Percentiles rank a stretch among this genome's conserved stretches.
These are phyloP conservation scores for Oryza glumipatula DNA, from an alignment of 176 grass and related monocot species.

Conservation along the genomic window DNA sequence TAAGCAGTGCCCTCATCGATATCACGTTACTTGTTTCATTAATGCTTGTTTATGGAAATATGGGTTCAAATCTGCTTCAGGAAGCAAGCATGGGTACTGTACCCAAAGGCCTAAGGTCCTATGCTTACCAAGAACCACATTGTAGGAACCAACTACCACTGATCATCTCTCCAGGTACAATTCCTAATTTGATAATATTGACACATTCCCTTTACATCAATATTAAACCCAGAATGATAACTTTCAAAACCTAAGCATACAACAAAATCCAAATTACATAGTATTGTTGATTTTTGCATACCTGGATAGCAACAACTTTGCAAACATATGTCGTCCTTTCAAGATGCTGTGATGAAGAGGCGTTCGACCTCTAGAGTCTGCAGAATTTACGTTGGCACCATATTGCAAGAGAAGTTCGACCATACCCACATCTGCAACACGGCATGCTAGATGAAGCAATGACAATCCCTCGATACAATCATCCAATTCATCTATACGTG, in stretches of 20 bases:
- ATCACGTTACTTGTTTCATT: neutral
- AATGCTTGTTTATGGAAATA: neutral
- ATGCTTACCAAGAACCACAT: neutral
- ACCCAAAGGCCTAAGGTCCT: neutral
- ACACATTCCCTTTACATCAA: neutral
- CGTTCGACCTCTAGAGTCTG: slow-evolving; percentile 59
- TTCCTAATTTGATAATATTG: neutral
- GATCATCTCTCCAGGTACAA: neutral
- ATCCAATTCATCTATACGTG: slow-evolving; percentile 34
- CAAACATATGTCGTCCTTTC: slow-evolving; percentile 61
- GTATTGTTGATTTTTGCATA: slow-evolving; percentile 32
- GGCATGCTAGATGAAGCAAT: slow-evolving; percentile 89
- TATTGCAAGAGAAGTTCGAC: slow-evolving; percentile 97
- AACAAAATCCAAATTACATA: neutral
- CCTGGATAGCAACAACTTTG: slow-evolving; percentile 84
- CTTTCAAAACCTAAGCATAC: neutral
- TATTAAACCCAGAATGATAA: neutral
- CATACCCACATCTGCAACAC: slow-evolving; percentile 80
- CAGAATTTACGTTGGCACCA: slow-evolving; percentile 74
- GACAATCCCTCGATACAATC: slow-evolving; percentile 70
- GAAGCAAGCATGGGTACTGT: no score
- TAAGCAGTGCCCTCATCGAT: neutral
- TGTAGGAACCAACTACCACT: neutral
- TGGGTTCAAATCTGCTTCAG: no score
- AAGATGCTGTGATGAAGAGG: slow-evolving; percentile 95